A percentile compares a stretch with the other conserved stretches of the same genome.
Conservation (phyloP, 148 eudicot genomes). For the Rhododendron griersonianum region DNA sequence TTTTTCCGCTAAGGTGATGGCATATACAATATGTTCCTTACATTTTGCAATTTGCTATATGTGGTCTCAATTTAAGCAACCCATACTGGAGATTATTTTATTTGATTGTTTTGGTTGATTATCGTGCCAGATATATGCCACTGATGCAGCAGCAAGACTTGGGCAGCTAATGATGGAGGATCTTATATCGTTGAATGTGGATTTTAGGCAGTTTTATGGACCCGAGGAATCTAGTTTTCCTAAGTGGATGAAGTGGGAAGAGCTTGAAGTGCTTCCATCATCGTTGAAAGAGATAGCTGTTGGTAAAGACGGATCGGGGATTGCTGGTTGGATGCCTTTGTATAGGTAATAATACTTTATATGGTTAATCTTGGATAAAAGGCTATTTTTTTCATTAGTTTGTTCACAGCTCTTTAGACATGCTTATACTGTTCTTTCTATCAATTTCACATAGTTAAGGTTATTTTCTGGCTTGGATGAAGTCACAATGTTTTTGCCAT, state of each 20-base stretch:
- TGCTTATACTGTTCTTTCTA: slow-evolving; percentile 5
- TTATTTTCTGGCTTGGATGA: not conserved
- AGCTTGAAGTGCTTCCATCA: slow-evolving; percentile 57
- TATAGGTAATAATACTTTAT: slow-evolving; percentile 48
- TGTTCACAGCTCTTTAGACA: not conserved
- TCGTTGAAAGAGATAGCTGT: slow-evolving; percentile 45
- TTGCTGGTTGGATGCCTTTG: slow-evolving; percentile 71
- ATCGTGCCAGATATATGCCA: slow-evolving; percentile 63
- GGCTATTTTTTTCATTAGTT: not conserved
- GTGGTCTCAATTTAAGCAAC: not conserved
- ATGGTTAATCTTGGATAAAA: not conserved
- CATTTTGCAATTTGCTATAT: not conserved
- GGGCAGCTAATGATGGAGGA: slow-evolving; percentile 90
- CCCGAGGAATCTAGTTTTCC: slow-evolving; percentile 44
- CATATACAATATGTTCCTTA: not conserved
- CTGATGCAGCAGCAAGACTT: slow-evolving; percentile 69
- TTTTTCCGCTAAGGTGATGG: slow-evolving; percentile 62
- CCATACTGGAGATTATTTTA: not conserved
- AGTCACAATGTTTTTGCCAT: not conserved
- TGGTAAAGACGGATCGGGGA: slow-evolving; percentile 56
- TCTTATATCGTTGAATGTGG: slow-evolving; percentile 70
- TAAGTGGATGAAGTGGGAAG: slow-evolving; percentile 74
- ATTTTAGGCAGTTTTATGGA: slow-evolving; percentile 74
- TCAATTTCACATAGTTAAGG: not conserved
- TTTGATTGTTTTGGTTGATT: slow-evolving; percentile 12